Percentiles rank a stretch among this genome's conserved stretches.
phyloP scores from a whole-genome alignment of 2,329 filamentous ascomycete species.

The Alternaria sp. region DNA sequence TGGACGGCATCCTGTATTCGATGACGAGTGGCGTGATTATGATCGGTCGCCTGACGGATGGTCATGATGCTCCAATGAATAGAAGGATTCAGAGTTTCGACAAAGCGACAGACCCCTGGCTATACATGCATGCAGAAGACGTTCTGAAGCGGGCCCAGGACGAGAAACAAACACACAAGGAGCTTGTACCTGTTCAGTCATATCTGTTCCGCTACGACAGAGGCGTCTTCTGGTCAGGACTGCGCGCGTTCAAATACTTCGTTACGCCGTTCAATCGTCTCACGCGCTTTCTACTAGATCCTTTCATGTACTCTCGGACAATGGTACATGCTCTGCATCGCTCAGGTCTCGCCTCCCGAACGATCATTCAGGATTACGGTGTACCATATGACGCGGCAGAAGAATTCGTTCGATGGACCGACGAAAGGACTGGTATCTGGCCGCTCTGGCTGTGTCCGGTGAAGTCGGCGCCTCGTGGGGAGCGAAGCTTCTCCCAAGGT shows the following conservation, averaged over 20 bases:
- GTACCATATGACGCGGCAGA: constrained; percentile 61
- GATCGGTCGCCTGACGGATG: constrained; percentile 64
- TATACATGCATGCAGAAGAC: constrained; percentile 69
- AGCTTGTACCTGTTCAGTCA: constrained; percentile 56
- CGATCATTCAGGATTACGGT: constrained; percentile 69
- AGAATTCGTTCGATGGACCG: constrained; percentile 61
- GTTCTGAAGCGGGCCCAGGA: constrained; percentile 23
- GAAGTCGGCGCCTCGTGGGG: constrained; percentile 33
- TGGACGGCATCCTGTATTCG: constrained; percentile 73
- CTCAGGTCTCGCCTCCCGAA: constrained; percentile 61
- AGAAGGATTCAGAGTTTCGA: constrained; percentile 57
- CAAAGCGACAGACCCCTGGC: constrained; percentile 71
- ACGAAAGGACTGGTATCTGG: constrained; percentile 57
- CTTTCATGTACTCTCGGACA: constrained; percentile 66
- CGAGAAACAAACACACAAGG: constrained; percentile 30
- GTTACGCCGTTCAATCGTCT: constrained; percentile 65
- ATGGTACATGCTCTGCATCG: constrained; percentile 69
- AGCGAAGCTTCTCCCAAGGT: constrained; percentile 40
- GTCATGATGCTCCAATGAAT: constrained; percentile 40
- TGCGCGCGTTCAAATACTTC: constrained; percentile 68
- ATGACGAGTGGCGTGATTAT: constrained; percentile 64
- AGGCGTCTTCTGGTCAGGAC: constrained; percentile 69
- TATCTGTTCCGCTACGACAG: constrained; percentile 70
- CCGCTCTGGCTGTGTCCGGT: constrained; percentile 67
- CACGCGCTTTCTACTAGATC: constrained; percentile 65